Base-by-base conservation (phyloP, 75 land plant genomes). In the Selaginella tamariscina region DNA sequence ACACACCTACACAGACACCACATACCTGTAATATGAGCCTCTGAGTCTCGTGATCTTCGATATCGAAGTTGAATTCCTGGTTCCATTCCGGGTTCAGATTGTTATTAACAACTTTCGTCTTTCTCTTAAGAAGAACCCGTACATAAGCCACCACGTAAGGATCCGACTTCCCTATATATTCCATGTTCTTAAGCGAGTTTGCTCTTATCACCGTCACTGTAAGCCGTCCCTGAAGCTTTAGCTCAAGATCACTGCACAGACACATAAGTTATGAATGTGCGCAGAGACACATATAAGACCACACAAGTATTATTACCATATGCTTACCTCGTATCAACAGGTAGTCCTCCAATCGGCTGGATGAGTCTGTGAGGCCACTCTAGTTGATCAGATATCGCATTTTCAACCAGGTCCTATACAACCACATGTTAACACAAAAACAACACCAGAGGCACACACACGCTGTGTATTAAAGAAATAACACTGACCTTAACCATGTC, bases 351-450 rank as follows among this genome's bases (percentile, higher is more conserved):
- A 74, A 95, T 73, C 29, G 97, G 99, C 30, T 91, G 82, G 57
- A 95, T 97, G 73, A 87, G 88, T 69, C 99, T 82, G 72, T 95
- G 99, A 8, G 99, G 99, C 99, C 99, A 95, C 64, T 95, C 77
- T 1, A 95, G 79, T 72, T 64, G 79, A 70, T 95, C 99, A 26
- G 71, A 60, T 32, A 95, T 78, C 21, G 85, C 81, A 24, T 80
- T 68, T 2, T 79, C 33, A 28, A 95, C 97, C 63, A 79, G 81
- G 32, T 89, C 93, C 99, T 95, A 22, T 63, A 65, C 18, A 31
- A 20, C 27, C 21, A 1, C 27, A 39, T 5, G 49, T 39, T 39
- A 5, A 15, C 5, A 39, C 15, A 15, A 24, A 20, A 30, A 29
- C 30, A 1, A 27, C 33, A 67, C 15, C 5, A n/a, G 26, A 68